Evolutionary conservation across 208 protist genomes (phyloP), one percentile per base, ranked within the genome.

Genomic region (Naegleria lovaniensis): DNA sequence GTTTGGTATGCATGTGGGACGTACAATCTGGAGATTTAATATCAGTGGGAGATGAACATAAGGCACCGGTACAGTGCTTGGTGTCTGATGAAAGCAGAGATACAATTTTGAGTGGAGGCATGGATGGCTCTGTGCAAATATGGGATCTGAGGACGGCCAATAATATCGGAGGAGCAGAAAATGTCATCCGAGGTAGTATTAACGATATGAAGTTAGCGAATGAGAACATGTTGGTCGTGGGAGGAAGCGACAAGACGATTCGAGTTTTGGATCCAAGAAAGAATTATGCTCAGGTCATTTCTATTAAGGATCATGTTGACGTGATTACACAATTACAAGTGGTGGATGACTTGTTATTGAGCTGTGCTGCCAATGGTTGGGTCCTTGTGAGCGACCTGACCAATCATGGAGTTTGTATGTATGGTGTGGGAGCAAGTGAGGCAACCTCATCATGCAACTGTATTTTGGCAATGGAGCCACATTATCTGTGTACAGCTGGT

Each of bases 221-320:
- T 48, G 43, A 48, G 43, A 48, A 48, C 43, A 48, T 48, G 43
- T 48, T 48, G 43, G 43, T 48, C 5, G 43, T 48, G 43, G 43
- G 43, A 48, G 83, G 83, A n/a, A 41, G n/a, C 83, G 36, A 85
- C 38, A 85, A 85, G 83, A n/a, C 36, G 2, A 85, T 85, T 40
- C 83, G 83, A 43, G 36, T 40, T 40, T 43, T 85, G 38, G 83
- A 85, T 85, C 83, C 83, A 25, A 85, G 83, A 41, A 41, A 36
- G 16, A 36, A 36, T 40, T 85, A 40, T 40, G 15, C 19, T 40
- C 83, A 85, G 38, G 15, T 40, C 16, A 79, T 36, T 36, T 25
- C 19, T 36, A 85, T 85, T 36, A 85, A 85, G 38, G 38, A 40
- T 13, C 83, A 85, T 40, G 38, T 40, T 22, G 83, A 11, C 6